Base-by-base conservation (phyloP, 75 land plant genomes). In the Cunninghamia lanceolata region DNA sequence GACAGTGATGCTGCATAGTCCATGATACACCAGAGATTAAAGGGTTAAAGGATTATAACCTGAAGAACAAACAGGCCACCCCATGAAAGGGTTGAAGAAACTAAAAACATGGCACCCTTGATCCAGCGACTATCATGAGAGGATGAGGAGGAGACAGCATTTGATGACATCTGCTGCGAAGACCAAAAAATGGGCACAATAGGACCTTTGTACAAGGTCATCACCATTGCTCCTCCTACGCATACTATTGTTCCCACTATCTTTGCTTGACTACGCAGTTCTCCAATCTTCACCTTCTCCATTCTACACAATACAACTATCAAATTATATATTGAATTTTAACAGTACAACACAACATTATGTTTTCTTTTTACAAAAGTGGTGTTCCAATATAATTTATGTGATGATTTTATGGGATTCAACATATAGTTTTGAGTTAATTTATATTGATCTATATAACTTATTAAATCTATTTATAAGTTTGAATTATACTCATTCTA, bases 161-260 rank as follows among this genome's bases (percentile, higher is more conserved):
- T 1, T 84, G 84, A 54, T 74, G 43, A 43, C 52, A 45, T 4
- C 2, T 14, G 25, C 0, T 66, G 71, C 17, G 81, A 40, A 32
- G 86, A 84, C 88, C 90, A 89, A 34, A 84, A 11, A 66, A 91
- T 83, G 32, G 78, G 73, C 9, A 91, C 36, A 9, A 78, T 46
- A 17, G 92, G 91, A 25, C 94, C 94, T 83, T 89, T 89, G 85
- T 90, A 89, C 16, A 90, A 70, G 4, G 88, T 90, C 94, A 92
- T 93, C 32, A 92, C 15, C 87, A 89, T 86, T 34, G 93, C 94
- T 36, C 94, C 94, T 15, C 87, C 84, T 43, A 86, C 91, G 25
- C 80, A 85, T 17, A 86, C 73, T 3, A 88, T 17, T 3, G 91
- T 86, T 19, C 93, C 93, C 42, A 82, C 84, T 19, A 90, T 79